Conservation (phyloP, 1,284 basidiomycete species). For the Austroboletus rostrupii region DNA sequence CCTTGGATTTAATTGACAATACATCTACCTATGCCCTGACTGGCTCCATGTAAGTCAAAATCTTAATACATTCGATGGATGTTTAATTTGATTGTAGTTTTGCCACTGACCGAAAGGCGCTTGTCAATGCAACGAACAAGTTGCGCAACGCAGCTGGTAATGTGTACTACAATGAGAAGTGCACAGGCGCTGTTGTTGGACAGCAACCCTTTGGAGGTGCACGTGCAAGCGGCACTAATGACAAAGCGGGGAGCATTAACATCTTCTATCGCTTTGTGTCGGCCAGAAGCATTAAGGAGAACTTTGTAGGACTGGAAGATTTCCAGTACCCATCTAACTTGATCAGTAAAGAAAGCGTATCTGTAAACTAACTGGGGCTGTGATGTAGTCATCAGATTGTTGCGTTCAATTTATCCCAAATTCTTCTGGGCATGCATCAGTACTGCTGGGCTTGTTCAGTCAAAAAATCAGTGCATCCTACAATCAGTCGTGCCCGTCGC, state of each 20-base stretch:
- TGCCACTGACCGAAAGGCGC: slow-evolving; percentile 71
- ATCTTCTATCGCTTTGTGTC: slow-evolving; percentile 91
- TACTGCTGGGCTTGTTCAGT: not conserved
- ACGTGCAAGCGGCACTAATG: slow-evolving; percentile 93
- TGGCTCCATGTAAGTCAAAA: slow-evolving; percentile 70
- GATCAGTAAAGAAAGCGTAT: slow-evolving; percentile 21
- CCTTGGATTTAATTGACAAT: slow-evolving; percentile 81
- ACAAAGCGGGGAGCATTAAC: slow-evolving; percentile 91
- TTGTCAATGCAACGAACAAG: slow-evolving; percentile 71
- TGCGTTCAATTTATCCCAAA: not conserved
- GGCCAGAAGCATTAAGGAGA: slow-evolving; percentile 94
- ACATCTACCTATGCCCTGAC: slow-evolving; percentile 91
- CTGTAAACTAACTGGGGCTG: not conserved
- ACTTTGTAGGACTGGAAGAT: slow-evolving; percentile 77
- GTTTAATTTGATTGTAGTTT: slow-evolving; percentile 51
- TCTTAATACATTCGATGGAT: not conserved
- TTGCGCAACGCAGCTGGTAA: slow-evolving; percentile 87
- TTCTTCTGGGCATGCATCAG: no score
- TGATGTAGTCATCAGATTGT: not conserved
- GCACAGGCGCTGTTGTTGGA: slow-evolving; percentile 92
- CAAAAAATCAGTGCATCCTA: not conserved
- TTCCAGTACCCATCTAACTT: slow-evolving; percentile 86
- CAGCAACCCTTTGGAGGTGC: slow-evolving; percentile 98
- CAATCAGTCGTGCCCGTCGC: not conserved
- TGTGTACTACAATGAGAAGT: slow-evolving; percentile 95